Evolutionary conservation across 495 filamentous ascomycete species (phyloP), one percentile per base, ranked within the genome.

Genomic region (Penicillium turbatum): DNA sequence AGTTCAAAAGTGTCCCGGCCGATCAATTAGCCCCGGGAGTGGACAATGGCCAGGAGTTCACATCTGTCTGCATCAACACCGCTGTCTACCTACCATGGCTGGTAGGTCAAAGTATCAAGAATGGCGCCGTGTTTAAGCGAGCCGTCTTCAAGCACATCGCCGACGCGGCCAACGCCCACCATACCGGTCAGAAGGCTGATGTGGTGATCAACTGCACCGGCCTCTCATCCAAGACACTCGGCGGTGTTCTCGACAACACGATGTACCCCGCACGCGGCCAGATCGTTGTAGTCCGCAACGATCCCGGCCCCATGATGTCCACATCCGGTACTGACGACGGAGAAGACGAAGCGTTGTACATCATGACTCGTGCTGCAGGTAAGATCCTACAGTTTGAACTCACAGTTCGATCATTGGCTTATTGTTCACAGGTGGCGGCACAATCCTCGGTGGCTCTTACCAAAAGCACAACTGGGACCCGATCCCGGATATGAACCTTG

Each of bases 141-240:
- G 77, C 62, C 13, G 66, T 76, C n/a, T 61, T 93, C 36, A 70
- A 72, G 24, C 90, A 97, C 62, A 79, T 98, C 40, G 68, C 77
- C 2, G 85, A 95, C 12, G 92, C 90, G 0, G 78, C 80, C 1
- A 52, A 59, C 2, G 65, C 84, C 15, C 87, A 90, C 68, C 82
- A 86, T 59, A 73, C 79, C 0, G 83, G 85, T 0, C 54, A 70
- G 10, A 77, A 72, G 42, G 87, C 85, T 0, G 83, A 90, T 56
- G 59, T 96, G 0, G 73, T 96, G 0, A 72, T 98, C 31, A 98
- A 98, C 59, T 90, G 92, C 62, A 92, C 92, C 0, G 93, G 95
- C 0, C 70, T 98, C 13, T 74, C 83, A 21, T 83, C 90, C 1
- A 79, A 70, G 19, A 82, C 73, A 43, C 79, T 98, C 0, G 91